phyloP scores from a whole-genome alignment of 306 rosid genomes.

The Lathyrus oleraceus region DNA sequence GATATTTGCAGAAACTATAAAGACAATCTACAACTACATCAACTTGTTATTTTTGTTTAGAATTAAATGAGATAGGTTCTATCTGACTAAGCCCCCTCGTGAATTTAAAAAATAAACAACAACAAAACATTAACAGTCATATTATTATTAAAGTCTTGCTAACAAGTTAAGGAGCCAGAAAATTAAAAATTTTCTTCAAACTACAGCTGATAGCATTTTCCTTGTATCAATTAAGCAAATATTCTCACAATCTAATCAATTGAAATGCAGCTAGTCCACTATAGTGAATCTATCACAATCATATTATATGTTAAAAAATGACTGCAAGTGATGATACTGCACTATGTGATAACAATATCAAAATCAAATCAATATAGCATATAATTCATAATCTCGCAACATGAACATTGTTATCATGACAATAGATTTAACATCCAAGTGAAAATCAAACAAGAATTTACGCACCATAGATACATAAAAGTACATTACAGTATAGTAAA shows the following conservation, averaged over 20 bases:
- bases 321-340: not conserved
- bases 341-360: not conserved
- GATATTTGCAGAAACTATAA: too few relatives aligned
- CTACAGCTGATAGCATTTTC: too few relatives aligned
- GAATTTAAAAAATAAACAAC: not conserved
- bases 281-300: constrained; percentile 7
- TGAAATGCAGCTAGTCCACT: too few relatives aligned
- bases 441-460: not conserved
- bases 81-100: not conserved
- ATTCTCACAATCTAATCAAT: too few relatives aligned
- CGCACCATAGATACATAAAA: not conserved
- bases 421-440: constrained; percentile 3
- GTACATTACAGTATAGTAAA: not conserved
- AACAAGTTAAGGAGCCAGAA: too few relatives aligned
- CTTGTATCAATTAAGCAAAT: too few relatives aligned
- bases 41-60: not conserved
- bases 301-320: not conserved
- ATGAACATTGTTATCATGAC: too few relatives aligned
- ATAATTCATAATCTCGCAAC: not conserved
- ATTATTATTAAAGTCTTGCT: too few relatives aligned
- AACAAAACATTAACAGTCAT: too few relatives aligned
- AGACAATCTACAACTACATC: too few relatives aligned
- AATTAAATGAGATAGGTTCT: not conserved
- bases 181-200: too few relatives aligned
- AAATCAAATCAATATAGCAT: not conserved